Evolutionary conservation across 2,329 filamentous ascomycete genomes (phyloP).

Genomic region (Gnomoniopsis smithogilvyi): DNA sequence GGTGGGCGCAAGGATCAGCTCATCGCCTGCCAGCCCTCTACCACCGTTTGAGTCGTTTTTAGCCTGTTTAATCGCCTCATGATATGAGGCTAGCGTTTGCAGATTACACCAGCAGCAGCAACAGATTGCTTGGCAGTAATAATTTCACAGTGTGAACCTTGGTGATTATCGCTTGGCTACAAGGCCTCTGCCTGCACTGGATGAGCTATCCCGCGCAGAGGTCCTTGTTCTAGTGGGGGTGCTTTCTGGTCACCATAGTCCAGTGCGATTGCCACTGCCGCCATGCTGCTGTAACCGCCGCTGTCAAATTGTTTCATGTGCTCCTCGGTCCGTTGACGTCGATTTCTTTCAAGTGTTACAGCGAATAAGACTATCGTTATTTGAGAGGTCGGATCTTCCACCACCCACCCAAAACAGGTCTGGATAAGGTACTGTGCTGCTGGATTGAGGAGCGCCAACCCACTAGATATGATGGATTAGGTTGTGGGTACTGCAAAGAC

Average conservation of each 20-base stretch:
- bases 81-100: neutral
- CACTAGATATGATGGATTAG: neutral
- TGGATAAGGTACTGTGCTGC: too few species aligned
- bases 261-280: neutral
- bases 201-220: neutral
- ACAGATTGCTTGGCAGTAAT: neutral
- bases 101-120: neutral
- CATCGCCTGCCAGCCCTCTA: neutral
- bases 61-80: conserved; percentile 5
- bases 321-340: neutral
- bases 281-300: neutral
- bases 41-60: conserved; percentile 3
- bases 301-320: conserved; percentile 1
- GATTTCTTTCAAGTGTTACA: too few species aligned
- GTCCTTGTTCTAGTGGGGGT: too few species aligned
- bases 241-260: neutral
- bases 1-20: conserved; percentile 3
- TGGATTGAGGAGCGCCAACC: too few species aligned
- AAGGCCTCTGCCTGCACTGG: neutral
- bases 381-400: neutral
- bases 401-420: neutral
- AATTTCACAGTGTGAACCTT: neutral
- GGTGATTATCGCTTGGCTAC: neutral
- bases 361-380: neutral
- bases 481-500: neutral